Conservation (phyloP, 768 basidiomycete genomes). For the Boletus coccyginus region DNA sequence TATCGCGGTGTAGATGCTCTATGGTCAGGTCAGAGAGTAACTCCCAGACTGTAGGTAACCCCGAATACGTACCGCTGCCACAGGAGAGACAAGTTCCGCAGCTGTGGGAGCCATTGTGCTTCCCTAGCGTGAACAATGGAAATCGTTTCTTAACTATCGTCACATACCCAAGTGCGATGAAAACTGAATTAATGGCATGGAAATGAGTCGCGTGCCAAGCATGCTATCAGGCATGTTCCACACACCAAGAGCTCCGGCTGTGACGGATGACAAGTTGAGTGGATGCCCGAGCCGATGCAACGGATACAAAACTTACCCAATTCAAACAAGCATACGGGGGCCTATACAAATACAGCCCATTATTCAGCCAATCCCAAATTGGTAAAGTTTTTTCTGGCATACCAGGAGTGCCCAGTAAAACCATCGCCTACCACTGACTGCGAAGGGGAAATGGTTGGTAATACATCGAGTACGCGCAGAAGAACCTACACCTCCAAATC, state of each 20-base stretch:
- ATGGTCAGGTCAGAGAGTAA: not conserved
- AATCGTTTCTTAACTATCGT: not conserved
- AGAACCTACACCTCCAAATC: conserved; percentile 9
- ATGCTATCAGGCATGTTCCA: not conserved
- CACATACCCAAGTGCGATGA: conserved; percentile 4
- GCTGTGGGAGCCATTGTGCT: conserved; percentile 2
- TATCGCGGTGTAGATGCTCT: not conserved
- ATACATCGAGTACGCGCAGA: not conserved
- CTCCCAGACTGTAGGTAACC: not conserved
- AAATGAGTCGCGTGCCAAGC: not conserved
- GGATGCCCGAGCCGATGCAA: not conserved
- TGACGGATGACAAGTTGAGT: not conserved
- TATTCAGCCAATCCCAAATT: not conserved
- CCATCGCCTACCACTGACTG: conserved; percentile 3
- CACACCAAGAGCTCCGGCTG: conserved; percentile 6
- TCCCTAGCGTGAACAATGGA: not conserved
- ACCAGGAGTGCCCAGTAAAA: conserved; percentile 9
- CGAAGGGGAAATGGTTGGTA: not conserved
- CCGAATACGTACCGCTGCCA: not conserved
- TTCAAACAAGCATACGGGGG: conserved; percentile 2
- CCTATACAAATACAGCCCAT: not conserved
- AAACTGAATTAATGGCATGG: not conserved
- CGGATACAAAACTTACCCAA: not conserved
- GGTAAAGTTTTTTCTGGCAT: not conserved
- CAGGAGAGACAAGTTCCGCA: not conserved